Conservation (phyloP, 139 green algal species). For the Trebouxia sp. region DNA sequence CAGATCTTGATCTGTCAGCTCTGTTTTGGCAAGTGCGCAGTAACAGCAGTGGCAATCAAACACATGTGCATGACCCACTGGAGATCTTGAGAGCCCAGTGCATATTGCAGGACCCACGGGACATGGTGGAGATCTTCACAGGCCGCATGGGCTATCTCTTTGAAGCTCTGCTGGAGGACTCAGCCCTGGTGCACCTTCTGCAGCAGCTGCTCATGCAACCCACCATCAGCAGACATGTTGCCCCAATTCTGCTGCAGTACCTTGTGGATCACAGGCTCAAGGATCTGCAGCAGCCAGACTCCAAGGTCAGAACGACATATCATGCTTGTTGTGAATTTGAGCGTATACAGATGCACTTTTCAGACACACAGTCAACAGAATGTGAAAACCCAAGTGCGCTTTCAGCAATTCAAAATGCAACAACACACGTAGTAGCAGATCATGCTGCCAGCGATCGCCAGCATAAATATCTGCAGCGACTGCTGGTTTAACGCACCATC, state of each 20-base stretch:
- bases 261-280: constrained; percentile 43
- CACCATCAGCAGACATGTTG: constrained; percentile 32
- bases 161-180: constrained; percentile 49
- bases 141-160: constrained; percentile 62
- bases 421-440: too few relatives aligned
- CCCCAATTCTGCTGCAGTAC: constrained; percentile 43
- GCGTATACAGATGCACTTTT: too few relatives aligned
- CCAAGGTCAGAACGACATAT: constrained; percentile 31
- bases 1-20: too few relatives aligned
- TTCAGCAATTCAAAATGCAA: background rate
- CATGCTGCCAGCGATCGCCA: too few relatives aligned
- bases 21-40: too few relatives aligned
- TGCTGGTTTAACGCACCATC: too few relatives aligned
- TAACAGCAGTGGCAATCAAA: background rate
- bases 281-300: constrained; percentile 28
- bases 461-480: too few relatives aligned
- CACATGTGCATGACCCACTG: background rate
- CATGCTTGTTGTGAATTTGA: background rate
- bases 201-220: constrained; percentile 32
- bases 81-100: background rate
- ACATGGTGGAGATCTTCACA: constrained; percentile 88
- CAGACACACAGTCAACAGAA: too few relatives aligned
- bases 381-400: background rate
- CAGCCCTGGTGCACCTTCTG: constrained; percentile 51
- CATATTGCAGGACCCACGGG: constrained; percentile 62